phyloP scores from a whole-genome alignment of 2,329 filamentous ascomycete species.

The Arthroderma sp. region DNA sequence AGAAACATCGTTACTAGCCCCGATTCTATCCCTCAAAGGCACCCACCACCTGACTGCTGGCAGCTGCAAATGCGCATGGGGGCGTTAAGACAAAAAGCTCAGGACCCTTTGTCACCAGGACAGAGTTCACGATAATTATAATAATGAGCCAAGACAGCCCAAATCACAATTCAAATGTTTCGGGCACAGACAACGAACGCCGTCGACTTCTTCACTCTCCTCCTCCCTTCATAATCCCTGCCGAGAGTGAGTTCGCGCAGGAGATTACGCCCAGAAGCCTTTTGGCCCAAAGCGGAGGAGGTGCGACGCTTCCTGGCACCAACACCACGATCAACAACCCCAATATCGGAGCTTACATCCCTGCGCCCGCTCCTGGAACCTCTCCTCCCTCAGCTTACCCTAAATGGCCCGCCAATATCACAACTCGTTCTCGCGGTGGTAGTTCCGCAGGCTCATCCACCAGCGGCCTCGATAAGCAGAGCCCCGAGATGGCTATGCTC shows the following conservation, averaged over 20 bases:
- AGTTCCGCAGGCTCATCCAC: slow-evolving; percentile 29
- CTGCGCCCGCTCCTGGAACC: not conserved
- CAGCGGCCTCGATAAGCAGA: slow-evolving; percentile 19
- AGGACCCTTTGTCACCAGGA: no score
- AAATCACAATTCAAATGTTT: no score
- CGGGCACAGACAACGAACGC: no score
- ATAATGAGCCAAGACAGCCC: no score
- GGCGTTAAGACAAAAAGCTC: no score
- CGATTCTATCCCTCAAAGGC: no score
- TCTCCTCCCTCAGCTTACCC: slow-evolving; percentile 6
- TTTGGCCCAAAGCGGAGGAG: no score
- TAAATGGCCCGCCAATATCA: slow-evolving; percentile 6
- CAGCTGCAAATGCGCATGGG: no score
- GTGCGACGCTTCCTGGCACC: not conserved
- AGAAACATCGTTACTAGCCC: no score
- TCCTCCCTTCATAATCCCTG: slow-evolving; percentile 5
- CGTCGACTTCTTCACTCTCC: not conserved
- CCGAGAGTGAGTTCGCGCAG: slow-evolving; percentile 3
- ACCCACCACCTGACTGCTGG: no score
- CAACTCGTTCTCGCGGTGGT: slow-evolving; percentile 28
- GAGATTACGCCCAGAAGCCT: not conserved
- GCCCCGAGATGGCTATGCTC: slow-evolving; percentile 18
- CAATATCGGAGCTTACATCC: not conserved
- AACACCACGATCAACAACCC: not conserved
- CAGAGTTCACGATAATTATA: no score